These are phyloP conservation scores for Pharnaceum exiguum DNA, from an alignment of 148 eudicot species.

Conservation along the genomic window DNA sequence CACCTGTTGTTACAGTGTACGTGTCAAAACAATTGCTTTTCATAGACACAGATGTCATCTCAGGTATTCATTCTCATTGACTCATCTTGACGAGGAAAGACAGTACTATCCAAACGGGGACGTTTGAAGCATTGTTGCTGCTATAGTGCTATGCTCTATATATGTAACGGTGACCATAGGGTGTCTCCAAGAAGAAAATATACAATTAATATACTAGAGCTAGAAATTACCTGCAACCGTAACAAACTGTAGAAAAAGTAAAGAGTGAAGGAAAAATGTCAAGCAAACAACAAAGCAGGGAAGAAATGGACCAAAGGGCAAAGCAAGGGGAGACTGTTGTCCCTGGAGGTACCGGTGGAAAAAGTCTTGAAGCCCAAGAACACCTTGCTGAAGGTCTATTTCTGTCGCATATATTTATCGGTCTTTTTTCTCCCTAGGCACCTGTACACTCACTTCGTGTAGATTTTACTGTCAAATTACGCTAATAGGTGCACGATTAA, in stretches of 20 bases:
- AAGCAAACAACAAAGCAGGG: slow-evolving; percentile 8
- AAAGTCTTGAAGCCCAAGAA: slow-evolving; percentile 33
- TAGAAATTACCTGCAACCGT: too few species aligned
- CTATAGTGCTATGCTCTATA: background rate
- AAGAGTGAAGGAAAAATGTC: slow-evolving; percentile 8
- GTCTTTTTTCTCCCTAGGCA: background rate
- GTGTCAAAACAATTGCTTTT: background rate
- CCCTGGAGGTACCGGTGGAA: slow-evolving; percentile 37
- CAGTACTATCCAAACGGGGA: background rate
- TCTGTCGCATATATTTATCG: background rate
- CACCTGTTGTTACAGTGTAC: too few species aligned
- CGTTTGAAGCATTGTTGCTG: too few species aligned
- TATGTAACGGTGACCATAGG: too few species aligned
- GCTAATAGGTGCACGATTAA: too few species aligned
- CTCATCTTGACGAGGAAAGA: background rate
- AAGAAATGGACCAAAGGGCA: slow-evolving; percentile 27
- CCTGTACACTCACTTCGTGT: too few species aligned
- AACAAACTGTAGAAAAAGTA: background rate
- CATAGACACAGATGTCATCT: background rate
- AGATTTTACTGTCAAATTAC: too few species aligned
- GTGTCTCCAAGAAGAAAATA: background rate
- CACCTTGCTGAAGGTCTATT: slow-evolving; percentile 30
- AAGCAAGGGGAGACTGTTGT: slow-evolving; percentile 34
- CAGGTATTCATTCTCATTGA: background rate
- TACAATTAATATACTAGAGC: background rate